Base-by-base conservation (phyloP, 1,139 yeast genomes). In the Spathaspora sp. region DNA sequence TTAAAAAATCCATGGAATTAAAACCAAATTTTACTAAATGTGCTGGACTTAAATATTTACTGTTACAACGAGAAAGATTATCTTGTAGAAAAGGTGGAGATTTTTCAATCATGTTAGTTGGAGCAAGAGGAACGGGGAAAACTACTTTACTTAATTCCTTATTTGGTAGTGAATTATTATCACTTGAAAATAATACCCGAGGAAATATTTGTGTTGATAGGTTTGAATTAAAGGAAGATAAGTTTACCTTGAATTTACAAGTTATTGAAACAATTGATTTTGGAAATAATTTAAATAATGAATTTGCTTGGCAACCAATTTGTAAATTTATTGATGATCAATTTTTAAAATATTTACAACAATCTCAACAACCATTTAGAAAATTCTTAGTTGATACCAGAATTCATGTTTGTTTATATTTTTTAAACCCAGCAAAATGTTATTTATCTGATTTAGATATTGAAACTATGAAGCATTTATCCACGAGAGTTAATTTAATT, bases 51-150 rank as follows among this genome's bases (percentile, higher is more conserved):
- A 33, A 44, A 1, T 48, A 33, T 13, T 58, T 70, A 23, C 74
- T 74, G 0, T 47, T 44, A 6, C 74, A 70, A 49, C 53, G 63
- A 29, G 59, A 55, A 47, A 45, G 45, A 3, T 47, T 52, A 25
- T 47, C 51, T 18, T 50, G 47, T 17, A 60, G 61, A 42, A 61
- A 57, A 27, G 79, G 80, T 2, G 68, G 65, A 3, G 51, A 53
- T 13, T 73, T 76, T 61, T 83, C 89, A 38, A 61, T 90, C 44
- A 78, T 90, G 84, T 80, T 89, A 10, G 82, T 85, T 27, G 97
- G 97, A 4, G 73, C 77, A 9, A 71, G 84, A 10, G 96, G 96
- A 3, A 74, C 85, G 0, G 97, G 97, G 4, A 89, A 90, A 62
- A 79, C 95, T 2, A 82, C 95, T 0, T 89, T 90, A 57, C 74